These are phyloP conservation scores for Choiromyces venosus DNA, from an alignment of 495 filamentous ascomycete species.

Conservation along the genomic window DNA sequence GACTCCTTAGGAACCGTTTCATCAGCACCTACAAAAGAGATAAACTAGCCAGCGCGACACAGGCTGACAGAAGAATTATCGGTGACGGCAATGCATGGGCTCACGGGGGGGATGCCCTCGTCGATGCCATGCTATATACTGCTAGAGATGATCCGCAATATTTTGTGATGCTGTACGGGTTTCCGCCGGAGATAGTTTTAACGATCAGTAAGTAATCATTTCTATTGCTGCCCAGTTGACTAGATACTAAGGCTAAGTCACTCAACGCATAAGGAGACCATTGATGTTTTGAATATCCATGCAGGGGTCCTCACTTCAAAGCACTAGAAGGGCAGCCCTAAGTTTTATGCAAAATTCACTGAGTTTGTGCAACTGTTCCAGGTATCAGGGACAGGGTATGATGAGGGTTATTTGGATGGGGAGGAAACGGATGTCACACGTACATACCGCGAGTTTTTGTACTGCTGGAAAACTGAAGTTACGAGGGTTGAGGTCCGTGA, in stretches of 20 bases:
- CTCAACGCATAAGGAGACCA: neutral
- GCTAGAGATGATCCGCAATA: too few species aligned
- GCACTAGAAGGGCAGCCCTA: neutral
- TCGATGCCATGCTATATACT: too few species aligned
- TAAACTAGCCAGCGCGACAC: neutral
- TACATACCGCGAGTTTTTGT: conserved; percentile 1
- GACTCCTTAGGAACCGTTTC: neutral
- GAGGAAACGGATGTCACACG: conserved; percentile 4
- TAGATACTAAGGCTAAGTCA: too few species aligned
- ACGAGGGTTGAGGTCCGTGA: conserved; percentile 16
- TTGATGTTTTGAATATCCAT: neutral
- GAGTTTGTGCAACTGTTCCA: too few species aligned
- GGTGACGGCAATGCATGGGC: neutral
- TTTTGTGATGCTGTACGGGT: too few species aligned
- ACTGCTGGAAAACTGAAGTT: conserved; percentile 13
- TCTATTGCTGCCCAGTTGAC: too few species aligned
- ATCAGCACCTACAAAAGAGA: conserved; percentile 5
- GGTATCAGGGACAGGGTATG: neutral
- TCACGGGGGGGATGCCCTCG: neutral
- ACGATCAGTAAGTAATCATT: too few species aligned
- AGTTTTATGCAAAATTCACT: neutral
- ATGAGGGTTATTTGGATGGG: conserved; percentile 8
- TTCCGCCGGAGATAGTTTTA: too few species aligned
- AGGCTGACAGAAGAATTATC: neutral
- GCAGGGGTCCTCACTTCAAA: neutral